phyloP scores from a whole-genome alignment of 495 filamentous ascomycete genomes.

The Aspergillus diversus region DNA sequence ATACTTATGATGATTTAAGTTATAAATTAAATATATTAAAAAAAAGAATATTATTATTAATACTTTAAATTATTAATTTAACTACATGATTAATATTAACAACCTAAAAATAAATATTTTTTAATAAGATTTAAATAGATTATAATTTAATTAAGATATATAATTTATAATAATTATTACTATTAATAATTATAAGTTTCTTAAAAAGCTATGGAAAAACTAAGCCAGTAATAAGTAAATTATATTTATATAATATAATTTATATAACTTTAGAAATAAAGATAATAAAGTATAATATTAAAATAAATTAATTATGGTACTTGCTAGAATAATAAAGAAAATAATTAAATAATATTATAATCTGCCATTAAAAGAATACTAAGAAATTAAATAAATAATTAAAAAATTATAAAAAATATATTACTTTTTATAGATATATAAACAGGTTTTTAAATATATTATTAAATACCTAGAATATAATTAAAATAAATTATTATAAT shows the following conservation, averaged over 20 bases:
- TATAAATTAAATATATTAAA: slow-evolving; percentile 1
- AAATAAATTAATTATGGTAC: not conserved
- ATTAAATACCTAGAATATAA: slow-evolving; percentile 2
- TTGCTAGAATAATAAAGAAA: not conserved
- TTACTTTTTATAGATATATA: not conserved
- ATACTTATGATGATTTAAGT: not conserved
- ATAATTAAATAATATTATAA: not conserved
- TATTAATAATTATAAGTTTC: not conserved
- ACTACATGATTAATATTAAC: slow-evolving; percentile 3
- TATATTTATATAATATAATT: slow-evolving; percentile 1
- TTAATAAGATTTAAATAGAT: not conserved
- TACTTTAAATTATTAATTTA: not conserved
- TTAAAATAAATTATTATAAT: slow-evolving; percentile 5
- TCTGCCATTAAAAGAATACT: not conserved
- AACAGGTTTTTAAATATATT: slow-evolving; percentile 3
- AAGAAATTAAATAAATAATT: slow-evolving; percentile 5
- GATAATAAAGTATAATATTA: slow-evolving; percentile 12
- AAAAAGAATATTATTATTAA: not conserved
- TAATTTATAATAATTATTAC: slow-evolving; percentile 2
- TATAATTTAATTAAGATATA: not conserved
- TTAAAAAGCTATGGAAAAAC: not conserved
- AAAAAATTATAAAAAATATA: slow-evolving; percentile 1
- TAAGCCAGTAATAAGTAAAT: not conserved
- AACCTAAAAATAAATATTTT: not conserved
- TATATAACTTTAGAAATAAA: slow-evolving; percentile 4